phyloP scores from a whole-genome alignment of 495 filamentous ascomycete species.

The Penicillium arizonense region DNA sequence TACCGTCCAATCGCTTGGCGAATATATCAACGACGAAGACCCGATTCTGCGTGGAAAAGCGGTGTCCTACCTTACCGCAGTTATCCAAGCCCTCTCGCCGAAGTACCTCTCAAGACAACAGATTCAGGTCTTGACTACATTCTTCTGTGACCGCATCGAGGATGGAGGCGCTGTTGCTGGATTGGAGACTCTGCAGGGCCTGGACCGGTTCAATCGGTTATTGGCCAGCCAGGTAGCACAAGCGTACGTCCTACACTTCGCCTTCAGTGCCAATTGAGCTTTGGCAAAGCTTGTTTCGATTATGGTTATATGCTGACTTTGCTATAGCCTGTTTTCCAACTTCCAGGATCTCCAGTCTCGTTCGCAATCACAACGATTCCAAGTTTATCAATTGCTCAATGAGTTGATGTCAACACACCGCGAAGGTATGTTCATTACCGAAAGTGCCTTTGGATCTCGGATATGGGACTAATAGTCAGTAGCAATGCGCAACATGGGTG shows the following conservation, averaged over 20 bases:
- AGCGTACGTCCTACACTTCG: slow-evolving; percentile 38
- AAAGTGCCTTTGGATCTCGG: neutral
- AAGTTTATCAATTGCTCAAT: slow-evolving; percentile 63
- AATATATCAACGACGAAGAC: slow-evolving; percentile 73
- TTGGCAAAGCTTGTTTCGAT: neutral
- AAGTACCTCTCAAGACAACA: slow-evolving; percentile 67
- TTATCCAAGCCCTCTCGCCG: slow-evolving; percentile 56
- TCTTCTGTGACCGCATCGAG: slow-evolving; percentile 60
- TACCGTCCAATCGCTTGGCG: slow-evolving; percentile 63
- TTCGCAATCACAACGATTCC: slow-evolving; percentile 59
- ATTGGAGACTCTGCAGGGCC: slow-evolving; percentile 43
- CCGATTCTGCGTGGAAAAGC: slow-evolving; percentile 61
- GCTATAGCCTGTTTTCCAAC: slow-evolving; percentile 44
- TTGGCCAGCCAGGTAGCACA: slow-evolving; percentile 47
- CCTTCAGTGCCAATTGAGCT: neutral
- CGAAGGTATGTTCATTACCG: slow-evolving; percentile 42
- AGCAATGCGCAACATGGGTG: slow-evolving; percentile 55
- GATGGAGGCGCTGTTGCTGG: slow-evolving; percentile 57
- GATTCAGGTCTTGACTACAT: slow-evolving; percentile 56
- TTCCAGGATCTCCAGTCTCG: slow-evolving; percentile 61
- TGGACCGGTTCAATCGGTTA: slow-evolving; percentile 48
- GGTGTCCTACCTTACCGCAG: slow-evolving; percentile 65
- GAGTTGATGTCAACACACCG: slow-evolving; percentile 64
- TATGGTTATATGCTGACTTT: slow-evolving; percentile 12
- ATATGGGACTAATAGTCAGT: slow-evolving; percentile 11